These are phyloP conservation scores for Bretziella fagacearum DNA, from an alignment of 2,329 filamentous ascomycete species.

Conservation along the genomic window DNA sequence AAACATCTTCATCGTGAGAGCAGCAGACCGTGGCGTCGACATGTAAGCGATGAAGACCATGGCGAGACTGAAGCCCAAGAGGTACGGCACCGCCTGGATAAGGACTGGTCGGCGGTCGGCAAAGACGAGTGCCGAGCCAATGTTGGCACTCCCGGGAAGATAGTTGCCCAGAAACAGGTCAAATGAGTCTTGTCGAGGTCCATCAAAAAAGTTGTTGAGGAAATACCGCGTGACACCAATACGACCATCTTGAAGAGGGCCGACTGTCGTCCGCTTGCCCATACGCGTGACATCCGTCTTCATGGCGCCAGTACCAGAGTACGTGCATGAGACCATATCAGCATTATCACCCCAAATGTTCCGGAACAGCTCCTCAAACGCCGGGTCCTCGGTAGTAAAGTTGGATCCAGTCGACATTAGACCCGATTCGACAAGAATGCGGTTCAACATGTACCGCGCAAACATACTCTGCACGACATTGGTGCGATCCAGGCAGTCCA, in stretches of 20 bases:
- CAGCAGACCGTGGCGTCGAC: conserved; percentile 55
- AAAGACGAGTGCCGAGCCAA: conserved; percentile 60
- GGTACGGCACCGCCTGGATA: conserved; percentile 85
- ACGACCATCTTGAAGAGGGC: conserved; percentile 69
- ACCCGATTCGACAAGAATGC: conserved; percentile 73
- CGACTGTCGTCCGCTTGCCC: conserved; percentile 69
- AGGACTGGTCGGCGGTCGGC: conserved; percentile 69
- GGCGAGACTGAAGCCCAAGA: conserved; percentile 72
- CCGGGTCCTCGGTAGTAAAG: conserved; percentile 57
- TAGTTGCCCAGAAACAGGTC: conserved; percentile 86
- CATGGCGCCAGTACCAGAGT: conserved; percentile 89
- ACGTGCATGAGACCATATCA: conserved; percentile 80
- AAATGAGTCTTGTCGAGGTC: conserved; percentile 85
- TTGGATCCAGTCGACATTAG: conserved; percentile 59
- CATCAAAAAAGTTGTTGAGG: conserved; percentile 87
- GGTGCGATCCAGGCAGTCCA: conserved; percentile 96
- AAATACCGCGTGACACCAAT: conserved; percentile 83
- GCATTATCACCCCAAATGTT: conserved; percentile 98
- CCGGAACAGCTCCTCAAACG: conserved; percentile 82
- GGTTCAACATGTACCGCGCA: conserved; percentile 71
- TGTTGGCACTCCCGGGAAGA: conserved; percentile 52
- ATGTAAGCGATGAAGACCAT: conserved; percentile 61
- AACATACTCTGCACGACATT: conserved; percentile 98
- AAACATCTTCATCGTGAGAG: conserved; percentile 71
- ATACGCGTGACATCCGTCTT: conserved; percentile 98